phyloP scores from a whole-genome alignment of 192 early-diverging fungal species.

The Coemansia sp. region DNA sequence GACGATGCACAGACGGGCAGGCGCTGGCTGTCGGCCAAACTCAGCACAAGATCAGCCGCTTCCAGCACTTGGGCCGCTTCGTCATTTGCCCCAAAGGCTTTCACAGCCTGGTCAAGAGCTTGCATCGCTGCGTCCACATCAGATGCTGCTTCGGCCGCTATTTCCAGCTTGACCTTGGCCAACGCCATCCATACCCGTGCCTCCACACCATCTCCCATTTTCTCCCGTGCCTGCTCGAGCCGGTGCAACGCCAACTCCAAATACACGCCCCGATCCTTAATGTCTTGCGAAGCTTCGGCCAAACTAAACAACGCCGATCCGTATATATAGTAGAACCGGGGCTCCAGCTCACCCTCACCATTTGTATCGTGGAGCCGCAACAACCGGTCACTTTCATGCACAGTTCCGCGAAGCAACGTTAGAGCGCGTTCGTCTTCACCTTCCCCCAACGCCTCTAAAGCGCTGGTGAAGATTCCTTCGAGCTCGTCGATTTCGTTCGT shows the following conservation, averaged over 20 bases:
- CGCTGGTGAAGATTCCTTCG: slow-evolving; percentile 55
- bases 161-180: slow-evolving; percentile 33
- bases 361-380: slow-evolving; percentile 41
- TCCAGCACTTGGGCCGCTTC: slow-evolving; percentile 16
- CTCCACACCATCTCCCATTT: background rate
- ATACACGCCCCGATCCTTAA: slow-evolving; percentile 30
- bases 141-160: slow-evolving; percentile 2
- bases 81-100: background rate
- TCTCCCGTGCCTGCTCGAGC: slow-evolving; percentile 36
- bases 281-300: slow-evolving; percentile 29
- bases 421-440: slow-evolving; percentile 39
- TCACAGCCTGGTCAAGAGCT: slow-evolving; percentile 9
- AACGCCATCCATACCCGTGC: slow-evolving; percentile 27
- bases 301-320: slow-evolving; percentile 56
- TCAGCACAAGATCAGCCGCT: slow-evolving; percentile 28
- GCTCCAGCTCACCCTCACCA: slow-evolving; percentile 16
- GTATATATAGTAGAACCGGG: slow-evolving; percentile 59
- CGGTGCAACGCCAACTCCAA: slow-evolving; percentile 33
- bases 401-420: slow-evolving; percentile 55
- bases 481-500: slow-evolving; percentile 56
- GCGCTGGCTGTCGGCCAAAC: slow-evolving; percentile 37
- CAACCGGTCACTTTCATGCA: slow-evolving; percentile 63
- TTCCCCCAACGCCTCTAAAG: slow-evolving; percentile 15
- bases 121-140: slow-evolving; percentile 6
- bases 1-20: slow-evolving; percentile 4